Evolutionary conservation across 129 eudicot genomes (phyloP), one percentile per base, ranked within the genome.

Genomic region (Escallonia rubra): DNA sequence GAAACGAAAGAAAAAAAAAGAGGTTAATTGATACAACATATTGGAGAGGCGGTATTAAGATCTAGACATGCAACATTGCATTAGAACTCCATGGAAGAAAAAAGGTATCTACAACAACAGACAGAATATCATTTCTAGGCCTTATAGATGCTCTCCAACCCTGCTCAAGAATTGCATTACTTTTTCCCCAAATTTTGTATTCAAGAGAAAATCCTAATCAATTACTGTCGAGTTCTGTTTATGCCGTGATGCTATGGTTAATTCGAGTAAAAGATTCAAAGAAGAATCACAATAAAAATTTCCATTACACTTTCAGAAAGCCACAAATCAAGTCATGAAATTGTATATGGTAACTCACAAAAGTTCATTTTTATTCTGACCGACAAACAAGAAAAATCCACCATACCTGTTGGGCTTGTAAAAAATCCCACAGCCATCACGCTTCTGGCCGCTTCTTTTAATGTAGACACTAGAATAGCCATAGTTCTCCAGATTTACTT

Each of bases 391-490:
- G 38, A 42, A 34, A 68, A 57, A 11, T 60, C 41, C 47, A 52
- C 49, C 82, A 41, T 78, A 89, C 98, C 65, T 80, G 70, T 73
- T 69, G 48, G 56, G 82, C 69, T 85, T 86, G 83, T 93, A 93
- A 79, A 93, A 93, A 51, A 93, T 82, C 49, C 96, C 98, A 73
- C 98, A 93, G 13, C 98, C 98, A 61, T 93, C 98, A 51, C 83
- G 85, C 81, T 89, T 93, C 59, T 73, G 78, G 66, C 98, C 96
- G 63, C 80, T 82, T 78, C 98, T 86, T 51, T 84, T 69, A 55
- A 84, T 57, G 79, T 93, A 93, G 65, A 84, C 73, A 79, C 98
- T 82, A 65, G 90, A 76, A 80, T 93, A 93, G 73, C 87, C 92
- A 72, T 80, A 38, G 41, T 63, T 81, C 89, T 83, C 95, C 78